phyloP scores from a whole-genome alignment of 73 alveolate genomes.

The Durusdinium trenchii region DNA sequence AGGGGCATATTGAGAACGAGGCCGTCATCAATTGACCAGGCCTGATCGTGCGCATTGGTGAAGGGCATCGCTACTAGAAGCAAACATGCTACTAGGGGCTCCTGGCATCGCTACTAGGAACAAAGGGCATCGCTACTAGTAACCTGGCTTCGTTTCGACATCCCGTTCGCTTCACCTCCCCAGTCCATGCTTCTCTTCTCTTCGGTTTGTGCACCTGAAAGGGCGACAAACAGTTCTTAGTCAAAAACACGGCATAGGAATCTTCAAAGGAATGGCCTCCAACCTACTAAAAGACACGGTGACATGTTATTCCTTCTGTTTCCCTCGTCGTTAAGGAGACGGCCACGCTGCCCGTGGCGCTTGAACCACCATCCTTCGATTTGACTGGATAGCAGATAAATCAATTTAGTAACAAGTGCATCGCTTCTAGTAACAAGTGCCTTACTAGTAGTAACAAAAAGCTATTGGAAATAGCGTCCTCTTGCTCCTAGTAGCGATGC shows the following conservation, averaged over 20 bases:
- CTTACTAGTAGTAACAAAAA: too few species aligned
- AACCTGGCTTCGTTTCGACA: not conserved
- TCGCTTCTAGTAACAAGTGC: too few species aligned
- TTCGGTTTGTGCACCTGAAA: constrained; percentile 42
- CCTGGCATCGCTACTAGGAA: too few species aligned
- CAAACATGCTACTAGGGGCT: too few species aligned
- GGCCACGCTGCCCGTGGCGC: constrained; percentile 66
- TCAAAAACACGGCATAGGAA: not conserved
- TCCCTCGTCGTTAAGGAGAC: not conserved
- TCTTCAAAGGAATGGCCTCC: not conserved
- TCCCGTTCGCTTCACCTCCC: constrained; percentile 28
- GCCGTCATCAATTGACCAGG: constrained; percentile 93
- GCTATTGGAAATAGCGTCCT: too few species aligned
- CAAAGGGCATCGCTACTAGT: too few species aligned
- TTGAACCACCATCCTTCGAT: constrained; percentile 47
- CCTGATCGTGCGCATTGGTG: not conserved
- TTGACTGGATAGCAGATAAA: too few species aligned
- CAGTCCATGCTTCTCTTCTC: constrained; percentile 91
- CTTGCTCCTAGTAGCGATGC: too few species aligned
- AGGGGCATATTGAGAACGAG: constrained; percentile 81
- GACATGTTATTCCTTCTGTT: too few species aligned
- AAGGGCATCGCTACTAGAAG: too few species aligned
- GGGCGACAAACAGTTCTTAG: not conserved
- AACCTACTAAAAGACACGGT: not conserved
- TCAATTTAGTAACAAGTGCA: too few species aligned